phyloP scores from a whole-genome alignment of 2,329 filamentous ascomycete genomes.

The Fusarium humuli region DNA sequence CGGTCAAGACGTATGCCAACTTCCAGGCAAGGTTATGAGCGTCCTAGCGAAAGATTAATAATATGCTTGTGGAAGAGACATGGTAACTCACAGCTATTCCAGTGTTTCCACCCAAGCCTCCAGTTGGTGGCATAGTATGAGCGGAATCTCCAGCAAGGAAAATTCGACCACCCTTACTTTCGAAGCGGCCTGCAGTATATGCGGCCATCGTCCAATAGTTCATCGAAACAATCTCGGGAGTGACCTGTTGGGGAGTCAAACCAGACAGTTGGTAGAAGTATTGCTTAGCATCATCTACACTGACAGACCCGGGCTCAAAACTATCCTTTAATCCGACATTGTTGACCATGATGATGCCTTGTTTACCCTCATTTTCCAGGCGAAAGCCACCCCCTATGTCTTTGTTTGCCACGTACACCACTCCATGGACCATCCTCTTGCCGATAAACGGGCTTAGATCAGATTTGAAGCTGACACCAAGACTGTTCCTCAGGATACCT shows the following conservation, averaged over 20 bases:
- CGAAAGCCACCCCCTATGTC: not conserved
- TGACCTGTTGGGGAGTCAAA: not conserved
- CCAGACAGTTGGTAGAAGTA: not conserved
- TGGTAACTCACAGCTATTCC: not conserved
- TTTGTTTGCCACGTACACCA: not conserved
- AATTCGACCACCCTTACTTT: not conserved
- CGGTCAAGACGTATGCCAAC: not conserved
- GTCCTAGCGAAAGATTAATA: not conserved
- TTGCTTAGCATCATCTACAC: not conserved
- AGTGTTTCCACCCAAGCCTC: not conserved
- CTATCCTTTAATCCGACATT: not conserved
- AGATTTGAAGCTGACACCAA: not conserved
- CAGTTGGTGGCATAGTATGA: not conserved
- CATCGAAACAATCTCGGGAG: not conserved
- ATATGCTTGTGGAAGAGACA: not conserved
- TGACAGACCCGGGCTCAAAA: not conserved
- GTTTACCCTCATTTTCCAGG: not conserved
- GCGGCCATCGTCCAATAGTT: slow-evolving; percentile 6
- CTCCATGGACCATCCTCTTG: slow-evolving; percentile 1
- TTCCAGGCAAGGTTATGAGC: slow-evolving; percentile 4
- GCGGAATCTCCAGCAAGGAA: slow-evolving; percentile 2
- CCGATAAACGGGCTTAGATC: slow-evolving; percentile 1
- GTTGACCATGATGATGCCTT: slow-evolving; percentile 2
- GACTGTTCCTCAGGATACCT: not conserved
- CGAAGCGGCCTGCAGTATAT: not conserved